A percentile compares a stretch with the other conserved stretches of the same genome.
phyloP scores from a whole-genome alignment of 2,329 filamentous ascomycete genomes.

The Sclerotinia minor region DNA sequence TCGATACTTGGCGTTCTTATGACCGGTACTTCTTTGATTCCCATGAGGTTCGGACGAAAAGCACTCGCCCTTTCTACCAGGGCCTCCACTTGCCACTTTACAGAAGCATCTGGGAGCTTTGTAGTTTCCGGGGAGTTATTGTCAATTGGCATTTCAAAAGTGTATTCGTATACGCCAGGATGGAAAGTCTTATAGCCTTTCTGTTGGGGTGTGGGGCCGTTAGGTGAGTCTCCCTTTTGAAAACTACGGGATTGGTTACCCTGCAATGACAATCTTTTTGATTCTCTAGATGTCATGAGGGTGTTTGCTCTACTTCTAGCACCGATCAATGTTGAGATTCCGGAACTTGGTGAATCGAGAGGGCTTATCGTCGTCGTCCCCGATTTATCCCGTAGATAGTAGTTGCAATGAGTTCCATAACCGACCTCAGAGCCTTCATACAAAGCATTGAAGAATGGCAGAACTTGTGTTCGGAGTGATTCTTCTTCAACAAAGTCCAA shows the following conservation, averaged over 20 bases:
- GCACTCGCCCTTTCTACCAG: constrained; percentile 68
- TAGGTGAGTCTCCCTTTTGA: constrained; percentile 60
- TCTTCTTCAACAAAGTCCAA: constrained; percentile 81
- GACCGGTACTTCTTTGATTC: constrained; percentile 65
- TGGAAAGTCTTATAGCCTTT: constrained; percentile 72
- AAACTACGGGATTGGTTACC: constrained; percentile 68
- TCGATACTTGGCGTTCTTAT: constrained; percentile 69
- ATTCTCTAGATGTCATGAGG: constrained; percentile 34
- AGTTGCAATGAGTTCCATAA: constrained; percentile 64
- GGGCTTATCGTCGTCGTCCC: constrained; percentile 38
- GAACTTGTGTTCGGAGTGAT: constrained; percentile 81
- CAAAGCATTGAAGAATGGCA: constrained; percentile 87
- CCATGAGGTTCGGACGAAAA: constrained; percentile 68
- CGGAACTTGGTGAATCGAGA: constrained; percentile 30
- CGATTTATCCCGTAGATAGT: constrained; percentile 43
- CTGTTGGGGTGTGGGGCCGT: constrained; percentile 56
- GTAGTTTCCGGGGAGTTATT: constrained; percentile 72
- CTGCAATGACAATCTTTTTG: constrained; percentile 63
- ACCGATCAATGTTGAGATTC: constrained; percentile 32
- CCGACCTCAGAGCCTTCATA: constrained; percentile 58
- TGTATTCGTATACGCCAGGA: constrained; percentile 45
- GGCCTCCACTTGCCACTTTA: constrained; percentile 70
- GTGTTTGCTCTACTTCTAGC: constrained; percentile 36
- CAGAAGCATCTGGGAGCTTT: constrained; percentile 67
- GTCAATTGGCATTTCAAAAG: constrained; percentile 82